Evolutionary conservation across 1,284 basidiomycete species (phyloP).

Genomic region (Rhodotorula sp.): DNA sequence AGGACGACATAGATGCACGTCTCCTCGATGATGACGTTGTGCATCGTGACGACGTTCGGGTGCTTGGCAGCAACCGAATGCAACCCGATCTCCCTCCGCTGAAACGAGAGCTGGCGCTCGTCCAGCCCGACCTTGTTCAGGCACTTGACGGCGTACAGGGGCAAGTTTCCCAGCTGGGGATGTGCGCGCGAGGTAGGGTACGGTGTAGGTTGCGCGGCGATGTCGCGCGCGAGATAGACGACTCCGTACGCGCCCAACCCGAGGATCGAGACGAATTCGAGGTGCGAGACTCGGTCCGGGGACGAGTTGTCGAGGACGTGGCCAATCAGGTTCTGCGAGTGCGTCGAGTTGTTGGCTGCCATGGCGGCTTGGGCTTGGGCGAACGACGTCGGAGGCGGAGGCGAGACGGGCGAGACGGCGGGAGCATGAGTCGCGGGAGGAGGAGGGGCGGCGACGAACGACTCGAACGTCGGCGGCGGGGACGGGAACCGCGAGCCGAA

Average conservation of each 20-base stretch:
- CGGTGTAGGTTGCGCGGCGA: slow-evolving; percentile 51
- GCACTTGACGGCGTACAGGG: slow-evolving; percentile 79
- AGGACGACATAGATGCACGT: slow-evolving; percentile 62
- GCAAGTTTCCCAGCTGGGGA: slow-evolving; percentile 35
- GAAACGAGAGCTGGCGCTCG: slow-evolving; percentile 75
- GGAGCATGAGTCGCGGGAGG: neutral
- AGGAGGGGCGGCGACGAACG: neutral
- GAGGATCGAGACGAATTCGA: slow-evolving; percentile 85
- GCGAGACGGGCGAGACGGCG: neutral
- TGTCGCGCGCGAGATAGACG: slow-evolving; percentile 82
- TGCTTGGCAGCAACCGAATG: slow-evolving; percentile 65
- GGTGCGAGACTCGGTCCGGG: slow-evolving; percentile 42
- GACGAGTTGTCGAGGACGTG: slow-evolving; percentile 49
- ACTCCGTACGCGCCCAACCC: slow-evolving; percentile 95
- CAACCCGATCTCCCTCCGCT: slow-evolving; percentile 67
- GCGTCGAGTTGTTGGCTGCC: slow-evolving; percentile 41
- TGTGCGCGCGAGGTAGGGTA: slow-evolving; percentile 54
- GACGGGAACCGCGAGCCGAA: slow-evolving; percentile 3
- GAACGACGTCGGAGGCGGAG: slow-evolving; percentile 26
- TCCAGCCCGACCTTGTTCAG: slow-evolving; percentile 58
- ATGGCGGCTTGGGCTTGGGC: slow-evolving; percentile 39
- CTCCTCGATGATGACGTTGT: slow-evolving; percentile 75
- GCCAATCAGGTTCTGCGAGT: slow-evolving; percentile 50
- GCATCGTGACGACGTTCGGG: slow-evolving; percentile 84
- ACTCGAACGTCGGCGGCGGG: slow-evolving; percentile 1